Base-by-base conservation (phyloP, 306 rosid species). In the Sophora flavescens region DNA sequence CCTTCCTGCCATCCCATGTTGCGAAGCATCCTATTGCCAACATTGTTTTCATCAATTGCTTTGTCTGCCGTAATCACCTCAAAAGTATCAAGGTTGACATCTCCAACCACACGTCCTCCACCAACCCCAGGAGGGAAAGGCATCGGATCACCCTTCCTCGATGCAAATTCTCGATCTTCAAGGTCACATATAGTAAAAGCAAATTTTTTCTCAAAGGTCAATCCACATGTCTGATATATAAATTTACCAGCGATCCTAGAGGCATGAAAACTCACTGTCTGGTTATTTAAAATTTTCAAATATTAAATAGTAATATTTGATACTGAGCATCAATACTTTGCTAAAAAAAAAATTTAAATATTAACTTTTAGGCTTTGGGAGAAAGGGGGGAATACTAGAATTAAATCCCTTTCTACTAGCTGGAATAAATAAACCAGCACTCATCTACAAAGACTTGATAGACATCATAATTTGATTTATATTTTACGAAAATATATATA, bases 1-100 rank as follows among this genome's bases (percentile, higher is more conserved):
- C 98, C 98, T 88, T 95, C 97, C 13, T 95, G 98, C 98, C 98
- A 95, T 70, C 98, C 98, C 98, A 95, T 95, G 92, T 75, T 95
- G 90, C 98, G 98, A 81, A 95, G 98, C 98, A 95, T 95, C 85
- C 97, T 85, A 79, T 95, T 95, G 84, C 98, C 98, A 53, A 95
- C 97, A 78, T 95, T 95, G 80, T 61, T 88, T 79, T 95, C 98
- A 79, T 92, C 97, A 65, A 95, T 92, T 70, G 97, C 98, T 89
- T 84, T 95, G 60, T 95, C 97, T 38, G 93, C 86, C 3, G 98
- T 84, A 58, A 95, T 95, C 77, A 95, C 96, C 84, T 95, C 97
- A 3, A 68, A 95, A 68, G 89, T 88, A 78, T 88, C 88, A 15
- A 82, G 53, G 74, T 80, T 78, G 59, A 81, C 81, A 56, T 92